These are phyloP conservation scores for Geranomyces michiganensis DNA, from an alignment of 192 early-diverging fungal species.

Conservation along the genomic window DNA sequence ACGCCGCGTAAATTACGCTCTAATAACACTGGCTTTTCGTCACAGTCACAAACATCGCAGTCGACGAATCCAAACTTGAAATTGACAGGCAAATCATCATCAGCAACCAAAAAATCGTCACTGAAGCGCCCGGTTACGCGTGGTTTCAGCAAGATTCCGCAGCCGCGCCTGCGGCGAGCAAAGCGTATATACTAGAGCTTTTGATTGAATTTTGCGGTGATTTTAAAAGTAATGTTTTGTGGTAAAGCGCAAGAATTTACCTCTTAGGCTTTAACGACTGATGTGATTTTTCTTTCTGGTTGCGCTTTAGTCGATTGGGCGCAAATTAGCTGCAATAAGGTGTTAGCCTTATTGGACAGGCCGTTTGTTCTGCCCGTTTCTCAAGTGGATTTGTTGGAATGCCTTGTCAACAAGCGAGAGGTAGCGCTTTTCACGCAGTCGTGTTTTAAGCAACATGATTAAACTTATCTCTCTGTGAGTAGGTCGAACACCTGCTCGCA, in stretches of 20 bases:
- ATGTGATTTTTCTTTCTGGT: not conserved
- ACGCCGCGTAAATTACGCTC: too few relatives aligned
- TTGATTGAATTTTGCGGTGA: not conserved
- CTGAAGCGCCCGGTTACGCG: not conserved
- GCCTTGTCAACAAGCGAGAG: constrained; percentile 9
- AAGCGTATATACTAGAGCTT: not conserved
- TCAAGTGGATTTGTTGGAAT: constrained; percentile 3
- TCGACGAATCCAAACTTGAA: not conserved
- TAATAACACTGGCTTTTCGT: not conserved
- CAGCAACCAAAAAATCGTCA: not conserved
- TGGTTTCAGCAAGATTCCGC: not conserved
- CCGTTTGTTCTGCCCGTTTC: constrained; percentile 13
- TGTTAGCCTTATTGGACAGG: not conserved
- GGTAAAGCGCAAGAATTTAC: not conserved
- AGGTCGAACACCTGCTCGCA: not conserved
- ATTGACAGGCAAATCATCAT: constrained; percentile 6
- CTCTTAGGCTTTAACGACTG: not conserved
- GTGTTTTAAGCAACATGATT: not conserved
- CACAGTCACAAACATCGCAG: not conserved
- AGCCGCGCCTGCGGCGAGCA: not conserved
- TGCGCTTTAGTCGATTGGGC: constrained; percentile 14
- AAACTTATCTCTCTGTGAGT: not conserved
- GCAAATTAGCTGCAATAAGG: constrained; percentile 9
- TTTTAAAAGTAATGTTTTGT: not conserved
- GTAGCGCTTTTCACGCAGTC: not conserved